Evolutionary conservation across 768 basidiomycete genomes (phyloP).

Genomic region (Suillus lakei): DNA sequence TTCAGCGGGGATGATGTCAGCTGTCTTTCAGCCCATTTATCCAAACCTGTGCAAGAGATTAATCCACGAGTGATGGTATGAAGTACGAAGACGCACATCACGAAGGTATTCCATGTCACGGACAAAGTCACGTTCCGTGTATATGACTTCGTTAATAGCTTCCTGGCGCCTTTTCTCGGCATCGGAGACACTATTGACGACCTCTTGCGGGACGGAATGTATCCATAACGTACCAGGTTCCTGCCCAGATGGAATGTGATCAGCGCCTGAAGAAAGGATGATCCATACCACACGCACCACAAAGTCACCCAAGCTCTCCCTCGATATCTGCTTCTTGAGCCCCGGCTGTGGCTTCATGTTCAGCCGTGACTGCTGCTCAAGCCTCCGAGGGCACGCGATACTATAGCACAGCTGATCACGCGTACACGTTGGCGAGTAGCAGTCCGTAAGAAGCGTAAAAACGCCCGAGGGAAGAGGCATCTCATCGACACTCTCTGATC

Average conservation of each 20-base stretch:
- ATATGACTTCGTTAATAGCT: slow-evolving; percentile 95
- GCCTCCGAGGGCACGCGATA: slow-evolving; percentile 90
- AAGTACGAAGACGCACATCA: slow-evolving; percentile 61
- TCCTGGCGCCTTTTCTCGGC: slow-evolving; percentile 96
- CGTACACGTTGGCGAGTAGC: slow-evolving; percentile 97
- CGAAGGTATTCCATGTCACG: slow-evolving; percentile 97
- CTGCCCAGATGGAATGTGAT: slow-evolving; percentile 43
- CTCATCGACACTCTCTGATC: slow-evolving; percentile 58
- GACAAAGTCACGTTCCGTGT: slow-evolving; percentile 97
- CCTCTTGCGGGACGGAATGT: slow-evolving; percentile 93
- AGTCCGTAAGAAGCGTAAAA: slow-evolving; percentile 95
- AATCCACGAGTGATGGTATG: not conserved
- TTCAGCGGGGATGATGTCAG: slow-evolving; percentile 74
- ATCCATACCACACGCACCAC: slow-evolving; percentile 51
- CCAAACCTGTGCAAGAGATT: slow-evolving; percentile 66
- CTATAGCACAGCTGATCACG: slow-evolving; percentile 95
- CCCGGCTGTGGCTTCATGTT: slow-evolving; percentile 96
- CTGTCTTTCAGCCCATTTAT: slow-evolving; percentile 80
- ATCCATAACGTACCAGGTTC: slow-evolving; percentile 93
- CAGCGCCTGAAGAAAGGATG: slow-evolving; percentile 10
- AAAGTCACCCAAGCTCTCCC: slow-evolving; percentile 81
- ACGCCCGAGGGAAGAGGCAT: slow-evolving; percentile 86
- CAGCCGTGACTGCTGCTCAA: slow-evolving; percentile 92
- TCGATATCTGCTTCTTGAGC: slow-evolving; percentile 80
- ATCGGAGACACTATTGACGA: slow-evolving; percentile 91